Evolutionary conservation across 768 basidiomycete genomes (phyloP).

Genomic region (Rhizopogon vinicolor): DNA sequence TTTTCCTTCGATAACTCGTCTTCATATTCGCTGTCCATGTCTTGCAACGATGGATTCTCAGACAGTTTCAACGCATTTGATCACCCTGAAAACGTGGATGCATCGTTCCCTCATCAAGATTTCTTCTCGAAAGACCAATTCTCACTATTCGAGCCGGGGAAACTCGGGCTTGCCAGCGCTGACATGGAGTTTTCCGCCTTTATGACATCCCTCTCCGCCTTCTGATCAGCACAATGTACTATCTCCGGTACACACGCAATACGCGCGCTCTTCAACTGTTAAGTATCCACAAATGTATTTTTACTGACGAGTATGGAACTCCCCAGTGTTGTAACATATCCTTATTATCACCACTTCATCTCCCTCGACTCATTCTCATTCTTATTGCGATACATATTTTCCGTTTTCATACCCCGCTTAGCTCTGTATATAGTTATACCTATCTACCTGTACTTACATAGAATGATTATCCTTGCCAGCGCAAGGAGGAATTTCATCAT

Average conservation of each 20-base stretch:
- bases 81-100: constrained; percentile 3
- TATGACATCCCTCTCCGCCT: constrained; percentile 26
- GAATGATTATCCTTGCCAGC: constrained; percentile 4
- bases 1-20: constrained; percentile 13
- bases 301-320: constrained; percentile 15
- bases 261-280: constrained; percentile 5
- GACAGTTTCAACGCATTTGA: constrained; percentile 15
- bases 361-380: background rate
- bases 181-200: constrained; percentile 25
- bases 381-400: background rate
- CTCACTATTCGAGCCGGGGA: constrained; percentile 20
- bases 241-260: constrained; percentile 11
- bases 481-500: constrained; percentile 7
- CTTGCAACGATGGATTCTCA: constrained; percentile 16
- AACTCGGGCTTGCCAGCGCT: constrained; percentile 12
- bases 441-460: constrained; percentile 15
- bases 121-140: constrained; percentile 23
- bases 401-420: background rate
- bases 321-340: constrained; percentile 6
- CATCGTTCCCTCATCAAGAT: constrained; percentile 12
- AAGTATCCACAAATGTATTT: constrained; percentile 20
- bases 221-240: constrained; percentile 17
- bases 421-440: constrained; percentile 21
- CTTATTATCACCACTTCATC: too few species aligned
- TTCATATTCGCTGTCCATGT: constrained; percentile 2